These are phyloP conservation scores for Hygrocybe coccinea DNA, from an alignment of 768 basidiomycete species.

Conservation along the genomic window DNA sequence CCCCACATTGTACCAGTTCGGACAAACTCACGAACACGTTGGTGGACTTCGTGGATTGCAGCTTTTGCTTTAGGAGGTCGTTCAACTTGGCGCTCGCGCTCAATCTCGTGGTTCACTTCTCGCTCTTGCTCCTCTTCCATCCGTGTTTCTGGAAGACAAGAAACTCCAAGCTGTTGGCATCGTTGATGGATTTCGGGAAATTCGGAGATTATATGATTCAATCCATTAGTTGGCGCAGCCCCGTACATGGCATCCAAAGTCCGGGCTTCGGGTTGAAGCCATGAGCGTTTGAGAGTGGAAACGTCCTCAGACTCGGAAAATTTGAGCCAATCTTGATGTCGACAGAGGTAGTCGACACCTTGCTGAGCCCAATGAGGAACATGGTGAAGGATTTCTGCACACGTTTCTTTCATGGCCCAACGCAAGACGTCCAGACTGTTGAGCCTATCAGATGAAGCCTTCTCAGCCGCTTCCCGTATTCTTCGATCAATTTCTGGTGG, in stretches of 20 bases:
- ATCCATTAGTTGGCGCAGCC: neutral
- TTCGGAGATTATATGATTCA: conserved; percentile 10
- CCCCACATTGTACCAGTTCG: conserved; percentile 23
- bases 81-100: conserved; percentile 37
- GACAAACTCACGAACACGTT: conserved; percentile 25
- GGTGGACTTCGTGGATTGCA: conserved; percentile 24
- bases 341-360: conserved; percentile 26
- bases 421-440: conserved; percentile 23
- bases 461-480: conserved; percentile 29
- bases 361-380: conserved; percentile 42
- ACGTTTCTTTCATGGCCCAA: conserved; percentile 45
- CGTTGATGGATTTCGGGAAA: conserved; percentile 22
- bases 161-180: conserved; percentile 26
- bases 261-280: conserved; percentile 39
- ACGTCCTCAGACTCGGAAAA: conserved; percentile 7
- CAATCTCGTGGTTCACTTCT: conserved; percentile 41
- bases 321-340: conserved; percentile 19
- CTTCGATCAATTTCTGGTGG: conserved; percentile 36
- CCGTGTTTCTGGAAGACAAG: conserved; percentile 12
- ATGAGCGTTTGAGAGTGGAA: conserved; percentile 19
- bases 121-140: conserved; percentile 50
- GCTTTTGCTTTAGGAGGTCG: conserved; percentile 29
- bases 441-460: conserved; percentile 1
- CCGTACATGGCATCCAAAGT: conserved; percentile 34
- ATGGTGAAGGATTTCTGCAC: conserved; percentile 36